A percentile compares a stretch with the other conserved stretches of the same genome.
Conservation (phyloP, 2,329 filamentous ascomycete species). For the Hypoxylon sp. region DNA sequence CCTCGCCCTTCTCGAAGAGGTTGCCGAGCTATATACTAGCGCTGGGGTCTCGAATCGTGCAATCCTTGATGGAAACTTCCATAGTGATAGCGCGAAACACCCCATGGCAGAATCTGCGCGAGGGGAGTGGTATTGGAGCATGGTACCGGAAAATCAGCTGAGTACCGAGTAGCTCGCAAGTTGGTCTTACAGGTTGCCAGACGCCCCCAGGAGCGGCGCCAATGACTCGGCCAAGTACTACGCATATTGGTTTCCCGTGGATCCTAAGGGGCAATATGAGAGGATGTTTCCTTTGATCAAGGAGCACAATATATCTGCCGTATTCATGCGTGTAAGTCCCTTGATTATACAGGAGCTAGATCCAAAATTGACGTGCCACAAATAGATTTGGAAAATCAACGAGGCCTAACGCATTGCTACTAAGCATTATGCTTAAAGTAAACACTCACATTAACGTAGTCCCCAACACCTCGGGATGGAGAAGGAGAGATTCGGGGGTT, state of each 20-base stretch:
- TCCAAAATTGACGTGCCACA: constrained; percentile 10
- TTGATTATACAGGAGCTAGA: not conserved
- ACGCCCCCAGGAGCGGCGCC: not conserved
- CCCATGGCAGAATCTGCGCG: not conserved
- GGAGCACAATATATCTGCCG: constrained; percentile 5
- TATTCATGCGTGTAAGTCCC: constrained; percentile 35
- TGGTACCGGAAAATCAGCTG: not conserved
- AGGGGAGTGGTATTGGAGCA: not conserved
- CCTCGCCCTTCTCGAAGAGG: constrained; percentile 14
- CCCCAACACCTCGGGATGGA: not conserved
- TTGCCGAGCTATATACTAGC: constrained; percentile 18
- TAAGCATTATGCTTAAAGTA: not conserved
- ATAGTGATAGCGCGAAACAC: not conserved
- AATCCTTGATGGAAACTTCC: constrained; percentile 1
- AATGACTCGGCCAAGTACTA: constrained; percentile 1
- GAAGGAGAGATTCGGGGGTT: not conserved
- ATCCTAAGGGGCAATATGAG: constrained; percentile 29
- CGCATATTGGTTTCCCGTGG: constrained; percentile 16
- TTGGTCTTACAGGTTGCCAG: constrained; percentile 35
- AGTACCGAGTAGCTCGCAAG: constrained; percentile 14
- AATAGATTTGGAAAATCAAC: constrained; percentile 30
- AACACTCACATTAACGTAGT: not conserved
- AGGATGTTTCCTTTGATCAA: constrained; percentile 28
- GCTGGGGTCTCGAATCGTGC: constrained; percentile 16
- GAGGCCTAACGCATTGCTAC: constrained; percentile 7